Evolutionary conservation across 352 stramenopile species (phyloP).

Genomic region (Phytophthora crassamura): DNA sequence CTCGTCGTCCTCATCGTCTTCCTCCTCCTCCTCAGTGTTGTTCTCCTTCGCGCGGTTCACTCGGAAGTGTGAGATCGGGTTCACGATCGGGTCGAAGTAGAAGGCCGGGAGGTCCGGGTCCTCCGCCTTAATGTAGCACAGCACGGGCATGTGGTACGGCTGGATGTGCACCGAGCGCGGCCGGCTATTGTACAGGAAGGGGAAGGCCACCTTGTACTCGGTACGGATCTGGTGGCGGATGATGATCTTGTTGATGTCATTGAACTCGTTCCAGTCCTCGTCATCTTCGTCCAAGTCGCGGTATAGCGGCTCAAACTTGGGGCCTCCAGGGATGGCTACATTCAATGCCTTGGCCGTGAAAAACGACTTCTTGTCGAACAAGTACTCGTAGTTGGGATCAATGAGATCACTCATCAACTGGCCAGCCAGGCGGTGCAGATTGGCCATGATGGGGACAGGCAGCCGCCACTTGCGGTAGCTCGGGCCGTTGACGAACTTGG

Average conservation of each 20-base stretch:
- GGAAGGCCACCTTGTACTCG: slow-evolving; percentile 99
- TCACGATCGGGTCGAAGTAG: slow-evolving; percentile 98
- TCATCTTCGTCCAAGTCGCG: slow-evolving; percentile 98
- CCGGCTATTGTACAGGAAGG: slow-evolving; percentile 99
- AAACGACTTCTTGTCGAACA: slow-evolving; percentile 97
- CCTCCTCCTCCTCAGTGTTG: slow-evolving; percentile 44
- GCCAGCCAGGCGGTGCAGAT: slow-evolving; percentile 96
- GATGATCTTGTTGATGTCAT: slow-evolving; percentile 99
- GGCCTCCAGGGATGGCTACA: slow-evolving; percentile 98
- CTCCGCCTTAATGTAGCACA: slow-evolving; percentile 98
- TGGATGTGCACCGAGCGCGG: slow-evolving; percentile 95
- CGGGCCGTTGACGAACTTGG: slow-evolving; percentile 97
- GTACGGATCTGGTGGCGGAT: slow-evolving; percentile 98
- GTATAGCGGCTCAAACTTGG: slow-evolving; percentile 99
- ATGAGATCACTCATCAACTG: slow-evolving; percentile 97
- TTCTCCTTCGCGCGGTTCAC: slow-evolving; percentile 68
- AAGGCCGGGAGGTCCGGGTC: slow-evolving; percentile 96
- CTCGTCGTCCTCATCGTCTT: slow-evolving; percentile 88
- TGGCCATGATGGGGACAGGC: slow-evolving; percentile 97
- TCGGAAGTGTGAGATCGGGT: slow-evolving; percentile 97
- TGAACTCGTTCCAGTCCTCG: slow-evolving; percentile 99
- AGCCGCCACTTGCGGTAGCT: slow-evolving; percentile 98
- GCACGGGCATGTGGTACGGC: slow-evolving; percentile 96
- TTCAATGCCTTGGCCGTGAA: slow-evolving; percentile 99
- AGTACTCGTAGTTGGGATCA: slow-evolving; percentile 96